Conservation (phyloP, 2,329 filamentous ascomycete genomes). For the Chalaropsis thielavioides region DNA sequence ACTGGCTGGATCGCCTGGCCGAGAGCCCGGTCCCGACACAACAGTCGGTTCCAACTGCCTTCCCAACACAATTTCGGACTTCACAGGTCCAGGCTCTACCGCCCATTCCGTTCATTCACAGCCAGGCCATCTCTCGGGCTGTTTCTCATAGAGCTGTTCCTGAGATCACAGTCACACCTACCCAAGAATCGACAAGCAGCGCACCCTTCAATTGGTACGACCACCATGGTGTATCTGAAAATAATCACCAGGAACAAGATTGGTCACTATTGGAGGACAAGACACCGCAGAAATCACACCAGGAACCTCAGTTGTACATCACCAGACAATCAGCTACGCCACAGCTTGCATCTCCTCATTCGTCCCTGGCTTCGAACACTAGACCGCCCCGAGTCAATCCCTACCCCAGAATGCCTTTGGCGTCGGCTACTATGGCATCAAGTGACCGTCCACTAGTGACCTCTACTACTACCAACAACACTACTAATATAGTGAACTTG, state of each 20-base stretch:
- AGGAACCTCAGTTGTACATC: background rate
- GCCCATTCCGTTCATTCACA: conserved; percentile 14
- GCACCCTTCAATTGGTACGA: conserved; percentile 11
- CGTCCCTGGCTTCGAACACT: background rate
- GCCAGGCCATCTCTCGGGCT: conserved; percentile 13
- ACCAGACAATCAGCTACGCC: background rate
- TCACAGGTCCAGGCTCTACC: conserved; percentile 7
- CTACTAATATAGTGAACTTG: background rate
- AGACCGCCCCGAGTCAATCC: conserved; percentile 9
- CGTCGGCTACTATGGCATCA: conserved; percentile 19
- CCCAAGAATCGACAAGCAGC: background rate
- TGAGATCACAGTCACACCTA: conserved; percentile 4
- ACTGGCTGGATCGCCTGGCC: conserved; percentile 13
- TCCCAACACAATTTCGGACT: conserved; percentile 2
- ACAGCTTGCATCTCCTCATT: background rate
- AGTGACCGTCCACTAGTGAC: conserved; percentile 7
- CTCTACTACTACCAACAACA: background rate
- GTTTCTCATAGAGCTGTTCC: background rate
- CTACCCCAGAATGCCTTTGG: conserved; percentile 15
- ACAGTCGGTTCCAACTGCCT: conserved; percentile 7
- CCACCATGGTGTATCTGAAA: conserved; percentile 5
- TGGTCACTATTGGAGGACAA: background rate
- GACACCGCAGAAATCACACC: background rate
- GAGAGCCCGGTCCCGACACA: conserved; percentile 14
- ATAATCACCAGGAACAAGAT: background rate